Base-by-base conservation (phyloP, 164 flowering plant genomes). In the Nelumbo lutea region DNA sequence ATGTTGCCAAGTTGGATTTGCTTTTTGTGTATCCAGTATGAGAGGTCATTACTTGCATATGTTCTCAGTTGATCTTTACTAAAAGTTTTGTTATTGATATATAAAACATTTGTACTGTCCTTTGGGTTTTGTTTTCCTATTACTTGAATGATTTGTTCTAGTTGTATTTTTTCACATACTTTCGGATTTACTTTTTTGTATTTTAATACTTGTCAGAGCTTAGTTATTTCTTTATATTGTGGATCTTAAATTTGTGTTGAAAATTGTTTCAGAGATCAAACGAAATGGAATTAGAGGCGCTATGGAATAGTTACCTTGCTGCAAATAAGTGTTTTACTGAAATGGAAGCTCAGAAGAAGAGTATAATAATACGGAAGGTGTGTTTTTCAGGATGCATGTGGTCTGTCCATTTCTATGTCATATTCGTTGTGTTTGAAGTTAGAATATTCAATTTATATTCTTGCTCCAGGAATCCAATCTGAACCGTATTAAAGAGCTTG, bases 311-410 rank as follows among this genome's bases (percentile, higher is more conserved):
- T 64, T 92, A 83, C 75, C 76, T 77, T 83, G 75, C 83, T 67
- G 90, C 87, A 69, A 83, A 78, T 83, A 77, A 82, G 50, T 82
- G 83, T 27, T 87, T 84, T 76, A 92, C 83, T 75, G 83, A 82
- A 68, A 64, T 81, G 70, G 97, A 85, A 68, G 91, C 87, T 59
- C 86, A 88, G 77, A 87, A 82, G 65, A 80, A 80, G 65, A 94
- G 93, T 60, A 92, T 90, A 79, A 51, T 60, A 50, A 83, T 85
- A 70, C 76, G 73, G 13, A 92, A 92, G 97, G 98, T 95, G 46
- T 58, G 75, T 78, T 43, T 69, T 64, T 64, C n/a, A 59, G 15
- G 10, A 59, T 43, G 6, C 14, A 15, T 66, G 41, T 15, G 38
- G 13, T 51, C 0, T 27, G 43, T 51, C 42, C 50, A 45, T 51